A percentile compares a stretch with the other conserved stretches of the same genome.
Conservation (phyloP, 2,329 filamentous ascomycete species). For the Diaporthe sp. region DNA sequence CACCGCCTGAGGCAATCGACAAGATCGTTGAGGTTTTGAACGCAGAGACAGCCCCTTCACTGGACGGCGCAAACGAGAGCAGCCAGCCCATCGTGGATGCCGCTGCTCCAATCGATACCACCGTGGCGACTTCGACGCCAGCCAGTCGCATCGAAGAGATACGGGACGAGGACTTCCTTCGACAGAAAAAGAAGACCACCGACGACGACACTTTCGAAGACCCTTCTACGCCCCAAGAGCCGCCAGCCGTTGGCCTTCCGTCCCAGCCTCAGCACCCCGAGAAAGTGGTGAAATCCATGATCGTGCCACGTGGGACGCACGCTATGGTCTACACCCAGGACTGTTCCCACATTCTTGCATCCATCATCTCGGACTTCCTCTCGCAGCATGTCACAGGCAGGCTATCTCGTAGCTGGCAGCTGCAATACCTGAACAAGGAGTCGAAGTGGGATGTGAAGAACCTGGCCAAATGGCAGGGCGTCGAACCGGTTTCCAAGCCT, state of each 20-base stretch:
- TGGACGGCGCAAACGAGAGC: constrained; percentile 40
- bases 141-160: constrained; percentile 55
- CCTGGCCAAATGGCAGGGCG: constrained; percentile 88
- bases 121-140: constrained; percentile 45
- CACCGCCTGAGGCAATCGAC: constrained; percentile 77
- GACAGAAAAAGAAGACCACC: constrained; percentile 40
- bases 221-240: constrained; percentile 62
- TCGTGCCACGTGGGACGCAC: constrained; percentile 84
- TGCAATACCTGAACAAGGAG: constrained; percentile 88
- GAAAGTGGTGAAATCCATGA: constrained; percentile 74
- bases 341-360: constrained; percentile 82
- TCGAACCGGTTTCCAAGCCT: constrained; percentile 81
- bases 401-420: constrained; percentile 88
- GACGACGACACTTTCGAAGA: constrained; percentile 57
- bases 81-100: constrained; percentile 58
- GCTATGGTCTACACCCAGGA: constrained; percentile 85
- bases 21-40: constrained; percentile 70
- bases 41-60: constrained; percentile 43
- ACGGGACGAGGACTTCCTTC: constrained; percentile 54
- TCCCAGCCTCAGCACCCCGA: constrained; percentile 62
- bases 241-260: constrained; percentile 57
- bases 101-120: constrained; percentile 62
- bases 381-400: constrained; percentile 80
- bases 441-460: constrained; percentile 99
- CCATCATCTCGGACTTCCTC: constrained; percentile 87